Evolutionary conservation across 768 basidiomycete species (phyloP).

Genomic region (Asterophora lycoperdoides): DNA sequence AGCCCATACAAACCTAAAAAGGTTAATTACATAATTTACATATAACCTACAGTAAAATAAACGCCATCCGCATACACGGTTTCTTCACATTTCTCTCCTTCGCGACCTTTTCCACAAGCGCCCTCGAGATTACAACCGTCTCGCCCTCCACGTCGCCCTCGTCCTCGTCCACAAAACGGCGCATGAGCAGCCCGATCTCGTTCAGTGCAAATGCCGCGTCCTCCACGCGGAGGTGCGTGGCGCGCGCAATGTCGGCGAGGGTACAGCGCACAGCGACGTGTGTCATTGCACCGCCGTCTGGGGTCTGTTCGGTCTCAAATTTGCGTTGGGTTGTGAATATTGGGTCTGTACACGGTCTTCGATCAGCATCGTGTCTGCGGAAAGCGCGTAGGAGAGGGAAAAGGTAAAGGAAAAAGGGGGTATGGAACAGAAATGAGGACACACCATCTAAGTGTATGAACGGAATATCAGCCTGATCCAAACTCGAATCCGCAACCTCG

Average conservation of each 20-base stretch:
- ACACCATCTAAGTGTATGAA: conserved; percentile 38
- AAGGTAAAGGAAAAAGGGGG: not conserved
- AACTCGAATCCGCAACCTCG: conserved; percentile 43
- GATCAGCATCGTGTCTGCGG: not conserved
- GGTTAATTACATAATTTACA: too few relatives aligned
- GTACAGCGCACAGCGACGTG: conserved; percentile 68
- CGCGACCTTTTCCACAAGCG: conserved; percentile 51
- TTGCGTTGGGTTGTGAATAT: conserved; percentile 49
- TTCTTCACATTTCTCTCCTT: conserved; percentile 66
- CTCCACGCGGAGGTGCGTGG: conserved; percentile 77
- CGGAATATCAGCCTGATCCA: conserved; percentile 27
- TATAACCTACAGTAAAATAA: conserved; percentile 49
- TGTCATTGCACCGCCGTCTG: conserved; percentile 66
- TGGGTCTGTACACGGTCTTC: conserved; percentile 35
- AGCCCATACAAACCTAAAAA: too few relatives aligned
- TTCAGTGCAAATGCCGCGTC: conserved; percentile 88
- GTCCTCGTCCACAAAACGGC: conserved; percentile 30
- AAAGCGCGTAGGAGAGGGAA: not conserved
- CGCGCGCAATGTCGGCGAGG: conserved; percentile 71
- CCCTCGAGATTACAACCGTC: conserved; percentile 39
- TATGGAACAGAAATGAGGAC: conserved; percentile 8
- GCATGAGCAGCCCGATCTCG: conserved; percentile 73
- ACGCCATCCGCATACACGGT: conserved; percentile 57
- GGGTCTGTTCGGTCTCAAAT: conserved; percentile 52
- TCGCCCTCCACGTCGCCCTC: conserved; percentile 25